Evolutionary conservation across 148 eudicot species (phyloP), one percentile per base, ranked within the genome.

Genomic region (Drosera capensis): DNA sequence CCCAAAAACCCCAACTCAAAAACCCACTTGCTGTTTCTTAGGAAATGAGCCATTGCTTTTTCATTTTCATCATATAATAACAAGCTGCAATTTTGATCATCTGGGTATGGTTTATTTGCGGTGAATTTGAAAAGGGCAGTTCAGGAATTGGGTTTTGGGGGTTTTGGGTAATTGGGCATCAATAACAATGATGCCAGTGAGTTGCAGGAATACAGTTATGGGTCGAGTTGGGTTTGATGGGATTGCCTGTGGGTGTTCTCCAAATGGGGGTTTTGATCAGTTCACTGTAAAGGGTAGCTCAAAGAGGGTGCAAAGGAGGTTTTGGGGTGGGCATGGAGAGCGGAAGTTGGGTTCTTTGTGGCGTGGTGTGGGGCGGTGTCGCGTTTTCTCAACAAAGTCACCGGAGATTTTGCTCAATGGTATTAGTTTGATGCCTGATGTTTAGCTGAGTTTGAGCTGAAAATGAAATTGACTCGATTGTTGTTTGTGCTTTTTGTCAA

Each of bases 361-460:
- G 16, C 59, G 77, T 12, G 73, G 68, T 3, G 28, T 46, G 43
- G 59, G 54, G 15, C 68, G 62, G 51, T 52, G 63, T 35, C 67
- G 72, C 8, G 94, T 62, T 34, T 66, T 48, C 30, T 66, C 75
- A 1, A 77, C 94, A 6, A 80, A 71, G 66, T 54, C 83, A 14
- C 74, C 94, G 0, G 83, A 75, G 40, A 63, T 71, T 55, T 48
- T 83, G 50, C 56, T 74, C 23, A 68, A 68, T 65, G 96, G 95
- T 85, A 53, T 7, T 16, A 50, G 43, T 9, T 20, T 14, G 11
- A 26, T 19, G n/a, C 20, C 24, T 23, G n/a, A 38, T 54, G 20
- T 12, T 22, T 20, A 8, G 18, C 23, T 34, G 18, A 23, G 14
- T 34, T 9, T 11, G 6, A 2, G n/a, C n/a, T 9, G 38, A 13